These are phyloP conservation scores for Leccinellum albellum DNA, from an alignment of 768 basidiomycete genomes.

Conservation along the genomic window DNA sequence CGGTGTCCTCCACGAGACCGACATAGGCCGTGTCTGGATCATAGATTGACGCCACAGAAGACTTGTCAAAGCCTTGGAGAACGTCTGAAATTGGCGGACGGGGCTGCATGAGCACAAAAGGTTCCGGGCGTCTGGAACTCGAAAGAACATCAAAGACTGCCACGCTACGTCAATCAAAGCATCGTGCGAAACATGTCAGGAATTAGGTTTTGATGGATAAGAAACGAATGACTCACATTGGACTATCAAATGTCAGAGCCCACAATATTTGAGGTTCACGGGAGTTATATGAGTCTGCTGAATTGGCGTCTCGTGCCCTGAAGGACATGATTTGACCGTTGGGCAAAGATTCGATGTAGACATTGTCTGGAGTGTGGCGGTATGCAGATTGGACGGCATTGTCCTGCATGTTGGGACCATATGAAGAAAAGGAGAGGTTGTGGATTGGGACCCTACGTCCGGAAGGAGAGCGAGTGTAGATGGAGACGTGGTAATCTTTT, in stretches of 20 bases:
- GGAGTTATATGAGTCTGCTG: constrained; percentile 26
- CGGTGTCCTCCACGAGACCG: constrained; percentile 67
- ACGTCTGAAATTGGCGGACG: constrained; percentile 71
- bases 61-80: constrained; percentile 45
- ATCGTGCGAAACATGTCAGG: neutral
- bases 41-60: constrained; percentile 35
- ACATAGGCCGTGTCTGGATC: constrained; percentile 69
- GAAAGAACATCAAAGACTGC: constrained; percentile 75
- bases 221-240: constrained; percentile 51
- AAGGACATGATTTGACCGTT: constrained; percentile 79
- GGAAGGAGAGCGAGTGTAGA: constrained; percentile 53
- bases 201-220: neutral
- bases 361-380: constrained; percentile 69
- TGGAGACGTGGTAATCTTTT: constrained; percentile 86
- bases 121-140: constrained; percentile 44
- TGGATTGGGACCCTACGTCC: constrained; percentile 52
- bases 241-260: constrained; percentile 55
- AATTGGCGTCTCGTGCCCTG: constrained; percentile 37
- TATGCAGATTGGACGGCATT: constrained; percentile 68
- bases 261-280: constrained; percentile 48
- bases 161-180: constrained; percentile 47
- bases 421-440: constrained; percentile 85
- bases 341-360: constrained; percentile 77
- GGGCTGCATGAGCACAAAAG: constrained; percentile 87
- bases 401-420: constrained; percentile 90